Percentiles rank a stretch among this genome's conserved stretches.
Conservation (phyloP, 2,329 filamentous ascomycete species). For the Colletotrichum tropicale region DNA sequence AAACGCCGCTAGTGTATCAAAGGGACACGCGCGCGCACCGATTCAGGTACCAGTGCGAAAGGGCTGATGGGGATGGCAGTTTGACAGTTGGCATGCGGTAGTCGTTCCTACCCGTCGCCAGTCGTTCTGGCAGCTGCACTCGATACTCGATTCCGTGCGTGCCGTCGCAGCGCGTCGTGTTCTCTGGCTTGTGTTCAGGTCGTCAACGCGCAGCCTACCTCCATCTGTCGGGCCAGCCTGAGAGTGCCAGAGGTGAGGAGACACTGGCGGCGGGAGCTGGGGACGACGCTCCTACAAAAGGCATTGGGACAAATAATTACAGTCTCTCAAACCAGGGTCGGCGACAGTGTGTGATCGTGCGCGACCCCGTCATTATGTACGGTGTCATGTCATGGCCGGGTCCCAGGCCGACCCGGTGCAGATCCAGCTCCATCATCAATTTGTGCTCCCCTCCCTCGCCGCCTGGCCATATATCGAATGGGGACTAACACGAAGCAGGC, state of each 20-base stretch:
- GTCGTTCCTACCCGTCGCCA: neutral
- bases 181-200: neutral
- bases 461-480: constrained; percentile 4
- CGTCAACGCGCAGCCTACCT: neutral
- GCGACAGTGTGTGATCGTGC: constrained; percentile 6
- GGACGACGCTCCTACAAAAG: neutral
- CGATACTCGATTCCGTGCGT: neutral
- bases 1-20: constrained; percentile 12
- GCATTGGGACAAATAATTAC: neutral
- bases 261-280: neutral
- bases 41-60: neutral
- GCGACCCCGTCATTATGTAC: neutral
- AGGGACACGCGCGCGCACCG: neutral
- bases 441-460: neutral
- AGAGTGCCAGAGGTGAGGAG: neutral
- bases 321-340: neutral
- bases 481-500: neutral
- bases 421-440: constrained; percentile 9
- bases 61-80: neutral
- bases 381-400: neutral
- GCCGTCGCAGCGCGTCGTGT: neutral
- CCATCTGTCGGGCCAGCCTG: neutral
- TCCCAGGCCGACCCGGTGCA: constrained; percentile 1
- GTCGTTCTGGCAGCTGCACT: constrained; percentile 5
- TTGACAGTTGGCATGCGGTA: neutral